These are phyloP conservation scores for Penicillium cinerascens DNA, from an alignment of 495 filamentous ascomycete species.

Conservation along the genomic window DNA sequence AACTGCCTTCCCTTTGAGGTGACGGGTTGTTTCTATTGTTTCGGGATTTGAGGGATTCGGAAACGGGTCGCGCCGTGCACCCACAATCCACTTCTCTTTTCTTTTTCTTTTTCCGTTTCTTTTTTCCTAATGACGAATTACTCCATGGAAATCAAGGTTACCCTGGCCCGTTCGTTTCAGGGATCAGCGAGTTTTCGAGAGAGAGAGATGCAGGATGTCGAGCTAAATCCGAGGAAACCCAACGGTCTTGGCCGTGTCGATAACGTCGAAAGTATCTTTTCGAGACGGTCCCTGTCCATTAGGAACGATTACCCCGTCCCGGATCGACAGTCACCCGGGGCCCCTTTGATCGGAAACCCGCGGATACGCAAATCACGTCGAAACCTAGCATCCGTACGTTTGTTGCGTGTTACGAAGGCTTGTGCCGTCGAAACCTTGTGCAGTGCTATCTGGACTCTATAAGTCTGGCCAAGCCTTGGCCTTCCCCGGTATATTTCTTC, in stretches of 20 bases:
- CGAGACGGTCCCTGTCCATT: slow-evolving; percentile 13
- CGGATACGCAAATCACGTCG: slow-evolving; percentile 2
- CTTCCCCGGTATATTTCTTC: neutral
- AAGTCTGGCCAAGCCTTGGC: no score
- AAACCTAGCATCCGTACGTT: neutral
- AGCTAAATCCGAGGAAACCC: neutral
- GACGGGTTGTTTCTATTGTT: neutral
- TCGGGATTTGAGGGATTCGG: neutral
- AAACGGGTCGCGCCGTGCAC: neutral
- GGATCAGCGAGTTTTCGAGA: no score
- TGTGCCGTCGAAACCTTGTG: neutral
- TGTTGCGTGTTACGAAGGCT: neutral
- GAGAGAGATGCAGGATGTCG: neutral
- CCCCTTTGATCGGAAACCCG: slow-evolving; percentile 5
- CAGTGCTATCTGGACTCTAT: no score
- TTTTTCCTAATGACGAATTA: neutral
- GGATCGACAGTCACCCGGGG: slow-evolving; percentile 23
- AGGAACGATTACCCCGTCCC: slow-evolving; percentile 18
- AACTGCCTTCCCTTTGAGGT: neutral
- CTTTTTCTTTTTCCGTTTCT: neutral
- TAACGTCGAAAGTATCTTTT: neutral
- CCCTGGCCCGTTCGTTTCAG: neutral
- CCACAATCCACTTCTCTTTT: neutral
- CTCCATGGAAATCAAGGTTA: neutral
- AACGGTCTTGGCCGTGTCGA: neutral